Evolutionary conservation across 306 rosid species (phyloP).

Genomic region (Hippophae gyantsensis): DNA sequence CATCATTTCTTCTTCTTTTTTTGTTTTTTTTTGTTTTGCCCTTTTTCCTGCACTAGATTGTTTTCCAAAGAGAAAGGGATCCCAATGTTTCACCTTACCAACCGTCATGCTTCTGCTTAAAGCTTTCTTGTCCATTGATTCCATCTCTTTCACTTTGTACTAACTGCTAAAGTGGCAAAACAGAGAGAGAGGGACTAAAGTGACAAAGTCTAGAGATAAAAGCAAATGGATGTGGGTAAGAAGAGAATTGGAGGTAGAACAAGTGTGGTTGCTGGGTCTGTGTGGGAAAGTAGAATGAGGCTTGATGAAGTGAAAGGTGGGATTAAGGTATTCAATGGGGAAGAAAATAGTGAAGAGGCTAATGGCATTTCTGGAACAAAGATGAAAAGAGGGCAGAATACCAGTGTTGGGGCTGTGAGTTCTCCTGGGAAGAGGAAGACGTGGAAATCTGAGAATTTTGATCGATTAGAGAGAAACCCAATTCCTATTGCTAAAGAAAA

Average conservation of each 20-base stretch:
- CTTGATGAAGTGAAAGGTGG: conserved; percentile 68
- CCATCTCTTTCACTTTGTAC: conserved; percentile 25
- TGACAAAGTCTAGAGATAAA: neutral
- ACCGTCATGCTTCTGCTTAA: conserved; percentile 51
- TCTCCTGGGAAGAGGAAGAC: conserved; percentile 54
- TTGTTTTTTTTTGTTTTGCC: conserved; percentile 1
- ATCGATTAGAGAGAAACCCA: conserved; percentile 34
- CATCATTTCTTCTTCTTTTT: neutral
- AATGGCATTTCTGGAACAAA: conserved; percentile 15
- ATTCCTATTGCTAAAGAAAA: conserved; percentile 33
- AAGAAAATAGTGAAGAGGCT: conserved; percentile 22
- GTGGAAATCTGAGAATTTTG: conserved; percentile 44
- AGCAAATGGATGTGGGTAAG: conserved; percentile 40
- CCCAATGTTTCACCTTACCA: conserved; percentile 53
- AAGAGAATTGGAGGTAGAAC: conserved; percentile 31
- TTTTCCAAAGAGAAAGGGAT: conserved; percentile 47
- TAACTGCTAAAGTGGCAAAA: conserved; percentile 9
- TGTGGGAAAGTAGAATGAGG: conserved; percentile 89
- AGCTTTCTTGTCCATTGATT: conserved; percentile 37
- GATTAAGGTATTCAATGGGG: conserved; percentile 62
- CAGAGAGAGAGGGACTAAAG: conserved; percentile 4
- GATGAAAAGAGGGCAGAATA: conserved; percentile 29
- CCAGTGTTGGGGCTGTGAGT: conserved; percentile 17
- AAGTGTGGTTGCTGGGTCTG: conserved; percentile 61
- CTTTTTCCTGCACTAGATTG: neutral